Percentiles rank a stretch among this genome's conserved stretches.
These are phyloP conservation scores for Rhizopogon vinicolor DNA, from an alignment of 768 basidiomycete species.

Conservation along the genomic window DNA sequence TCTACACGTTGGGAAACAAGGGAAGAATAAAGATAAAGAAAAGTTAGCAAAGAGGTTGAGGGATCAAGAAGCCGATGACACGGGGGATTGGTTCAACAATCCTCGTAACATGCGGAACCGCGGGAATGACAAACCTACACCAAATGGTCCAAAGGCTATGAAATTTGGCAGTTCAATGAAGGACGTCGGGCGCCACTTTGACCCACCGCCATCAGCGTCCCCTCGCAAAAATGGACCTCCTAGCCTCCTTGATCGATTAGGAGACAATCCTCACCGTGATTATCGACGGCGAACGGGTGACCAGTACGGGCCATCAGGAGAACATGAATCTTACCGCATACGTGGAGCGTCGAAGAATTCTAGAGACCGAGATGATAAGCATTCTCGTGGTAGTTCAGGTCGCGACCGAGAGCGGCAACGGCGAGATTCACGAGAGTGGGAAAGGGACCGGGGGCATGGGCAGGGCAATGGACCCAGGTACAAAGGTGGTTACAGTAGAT, in stretches of 20 bases:
- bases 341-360: slow-evolving; percentile 25
- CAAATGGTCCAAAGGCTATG: slow-evolving; percentile 26
- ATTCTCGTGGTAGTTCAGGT: slow-evolving; percentile 9
- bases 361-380: slow-evolving; percentile 9
- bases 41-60: slow-evolving; percentile 48
- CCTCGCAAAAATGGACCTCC: slow-evolving; percentile 13
- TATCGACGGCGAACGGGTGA: slow-evolving; percentile 4
- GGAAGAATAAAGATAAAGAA: slow-evolving; percentile 54
- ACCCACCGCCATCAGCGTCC: slow-evolving; percentile 11
- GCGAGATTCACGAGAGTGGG: slow-evolving; percentile 16
- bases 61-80: slow-evolving; percentile 48
- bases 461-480: slow-evolving; percentile 40
- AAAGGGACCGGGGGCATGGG: slow-evolving; percentile 15
- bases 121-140: slow-evolving; percentile 9
- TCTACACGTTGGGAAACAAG: slow-evolving; percentile 62
- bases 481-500: slow-evolving; percentile 38
- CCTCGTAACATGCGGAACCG: slow-evolving; percentile 26
- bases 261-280: slow-evolving; percentile 5
- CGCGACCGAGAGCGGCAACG: slow-evolving; percentile 13
- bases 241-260: slow-evolving; percentile 33
- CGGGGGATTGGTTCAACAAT: slow-evolving; percentile 59
- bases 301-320: neutral
- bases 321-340: slow-evolving; percentile 16
- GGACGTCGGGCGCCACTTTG: slow-evolving; percentile 20
- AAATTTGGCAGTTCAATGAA: slow-evolving; percentile 33